Evolutionary conservation across 2,329 filamentous ascomycete species (phyloP).

Genomic region (Rachicladosporium sp.): DNA sequence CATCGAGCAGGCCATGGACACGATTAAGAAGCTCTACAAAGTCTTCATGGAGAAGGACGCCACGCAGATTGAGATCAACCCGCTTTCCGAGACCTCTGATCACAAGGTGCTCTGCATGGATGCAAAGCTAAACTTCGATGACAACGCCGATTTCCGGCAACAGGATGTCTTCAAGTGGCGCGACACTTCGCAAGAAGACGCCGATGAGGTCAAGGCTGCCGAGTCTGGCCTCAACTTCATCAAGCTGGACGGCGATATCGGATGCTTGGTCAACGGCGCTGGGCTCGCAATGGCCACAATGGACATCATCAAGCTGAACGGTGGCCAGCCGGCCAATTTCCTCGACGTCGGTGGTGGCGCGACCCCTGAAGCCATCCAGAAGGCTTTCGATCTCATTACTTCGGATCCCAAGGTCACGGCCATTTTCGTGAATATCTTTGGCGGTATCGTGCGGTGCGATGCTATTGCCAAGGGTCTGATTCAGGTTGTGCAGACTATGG

Average conservation of each 20-base stretch:
- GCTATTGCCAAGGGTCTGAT: constrained; percentile 94
- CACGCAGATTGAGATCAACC: constrained; percentile 99
- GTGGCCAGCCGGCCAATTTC: constrained; percentile 93
- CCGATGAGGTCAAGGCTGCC: constrained; percentile 94
- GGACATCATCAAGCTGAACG: constrained; percentile 99
- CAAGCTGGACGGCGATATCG: constrained; percentile 98
- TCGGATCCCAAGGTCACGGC: constrained; percentile 96
- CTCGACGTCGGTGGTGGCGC: constrained; percentile 96
- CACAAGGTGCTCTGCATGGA: constrained; percentile 99
- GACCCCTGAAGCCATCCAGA: constrained; percentile 89
- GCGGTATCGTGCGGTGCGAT: constrained; percentile 94
- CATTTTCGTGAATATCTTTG: constrained; percentile 99
- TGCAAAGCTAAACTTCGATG: constrained; percentile 96
- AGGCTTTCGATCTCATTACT: constrained; percentile 97
- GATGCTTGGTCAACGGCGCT: constrained; percentile 96
- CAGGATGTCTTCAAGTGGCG: constrained; percentile 91
- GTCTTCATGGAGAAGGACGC: constrained; percentile 98
- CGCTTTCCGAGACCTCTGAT: constrained; percentile 92
- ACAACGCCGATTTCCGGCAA: constrained; percentile 97
- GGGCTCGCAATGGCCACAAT: constrained; percentile 99
- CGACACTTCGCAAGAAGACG: constrained; percentile 88
- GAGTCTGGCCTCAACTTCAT: constrained; percentile 97
- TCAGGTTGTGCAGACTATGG: constrained; percentile 85
- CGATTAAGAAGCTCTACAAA: constrained; percentile 97
- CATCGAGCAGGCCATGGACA: constrained; percentile 86